These are phyloP conservation scores for Penicillium desertorum DNA, from an alignment of 495 filamentous ascomycete species.

Conservation along the genomic window DNA sequence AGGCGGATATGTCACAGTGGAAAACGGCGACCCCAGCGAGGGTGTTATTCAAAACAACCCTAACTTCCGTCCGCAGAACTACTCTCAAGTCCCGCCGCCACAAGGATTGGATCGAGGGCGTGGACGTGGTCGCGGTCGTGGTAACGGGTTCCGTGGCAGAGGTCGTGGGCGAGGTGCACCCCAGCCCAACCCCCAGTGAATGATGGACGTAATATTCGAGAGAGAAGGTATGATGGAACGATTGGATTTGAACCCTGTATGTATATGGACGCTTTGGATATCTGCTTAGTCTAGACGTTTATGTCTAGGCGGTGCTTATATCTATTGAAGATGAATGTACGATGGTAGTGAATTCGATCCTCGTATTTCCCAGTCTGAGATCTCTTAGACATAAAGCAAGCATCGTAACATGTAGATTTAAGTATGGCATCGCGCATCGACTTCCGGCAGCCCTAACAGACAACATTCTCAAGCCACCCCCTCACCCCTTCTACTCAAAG, in stretches of 20 bases:
- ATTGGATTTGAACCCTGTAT: slow-evolving; percentile 8
- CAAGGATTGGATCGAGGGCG: slow-evolving; percentile 60
- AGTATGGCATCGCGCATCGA: not conserved
- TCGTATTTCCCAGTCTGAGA: not conserved
- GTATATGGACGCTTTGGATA: slow-evolving; percentile 9
- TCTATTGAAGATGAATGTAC: slow-evolving; percentile 5
- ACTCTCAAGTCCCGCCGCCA: slow-evolving; percentile 78
- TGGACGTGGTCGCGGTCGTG: slow-evolving; percentile 53
- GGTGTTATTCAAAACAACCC: slow-evolving; percentile 54
- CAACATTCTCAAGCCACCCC: not conserved
- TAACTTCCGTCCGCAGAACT: slow-evolving; percentile 58
- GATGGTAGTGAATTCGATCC: slow-evolving; percentile 3
- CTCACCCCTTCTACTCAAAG: slow-evolving; percentile 1
- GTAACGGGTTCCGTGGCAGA: slow-evolving; percentile 31
- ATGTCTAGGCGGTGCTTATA: slow-evolving; percentile 1
- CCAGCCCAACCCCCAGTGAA: slow-evolving; percentile 12
- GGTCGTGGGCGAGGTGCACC: slow-evolving; percentile 29
- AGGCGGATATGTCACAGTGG: slow-evolving; percentile 54
- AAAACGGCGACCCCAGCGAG: slow-evolving; percentile 48
- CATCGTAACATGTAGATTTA: not conserved
- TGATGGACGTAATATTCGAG: not conserved
- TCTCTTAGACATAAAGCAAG: not conserved
- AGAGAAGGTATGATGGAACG: slow-evolving; percentile 4
- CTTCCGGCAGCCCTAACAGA: not conserved
- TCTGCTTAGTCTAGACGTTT: not conserved